Conservation (phyloP, 2,329 filamentous ascomycete genomes). For the Fusarium virguliforme region DNA sequence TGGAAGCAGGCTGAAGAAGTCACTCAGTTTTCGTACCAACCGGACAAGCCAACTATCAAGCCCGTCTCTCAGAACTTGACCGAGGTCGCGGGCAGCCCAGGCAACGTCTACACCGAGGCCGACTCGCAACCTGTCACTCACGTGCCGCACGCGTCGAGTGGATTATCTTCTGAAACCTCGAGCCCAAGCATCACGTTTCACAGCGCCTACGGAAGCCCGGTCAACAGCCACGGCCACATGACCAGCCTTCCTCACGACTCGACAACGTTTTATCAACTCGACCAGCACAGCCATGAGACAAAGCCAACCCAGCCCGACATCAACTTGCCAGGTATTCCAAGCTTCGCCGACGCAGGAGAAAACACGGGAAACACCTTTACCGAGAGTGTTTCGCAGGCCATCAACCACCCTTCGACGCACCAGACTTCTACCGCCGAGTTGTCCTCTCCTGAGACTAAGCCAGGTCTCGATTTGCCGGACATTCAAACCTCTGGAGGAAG, state of each 20-base stretch:
- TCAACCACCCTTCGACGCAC: background rate
- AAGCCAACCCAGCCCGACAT: background rate
- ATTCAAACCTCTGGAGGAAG: conserved; percentile 2
- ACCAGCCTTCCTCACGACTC: background rate
- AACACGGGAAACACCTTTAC: background rate
- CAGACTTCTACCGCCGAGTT: background rate
- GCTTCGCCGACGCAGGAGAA: background rate
- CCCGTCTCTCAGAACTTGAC: background rate
- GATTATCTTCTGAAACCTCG: background rate
- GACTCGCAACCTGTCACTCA: conserved; percentile 4
- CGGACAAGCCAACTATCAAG: conserved; percentile 2
- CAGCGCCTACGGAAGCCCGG: background rate
- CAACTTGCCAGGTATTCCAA: background rate
- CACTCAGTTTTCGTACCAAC: background rate
- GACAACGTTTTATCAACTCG: background rate
- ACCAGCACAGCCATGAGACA: background rate
- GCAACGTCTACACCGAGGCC: conserved; percentile 6
- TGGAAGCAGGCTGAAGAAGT: background rate
- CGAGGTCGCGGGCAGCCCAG: background rate
- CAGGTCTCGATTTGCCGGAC: background rate
- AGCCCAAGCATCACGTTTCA: background rate
- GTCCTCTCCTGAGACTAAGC: background rate
- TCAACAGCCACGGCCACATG: background rate
- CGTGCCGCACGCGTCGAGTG: background rate
- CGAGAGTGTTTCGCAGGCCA: background rate